Conservation (phyloP, 495 filamentous ascomycete species). For the Lasiosphaeria hispida region DNA sequence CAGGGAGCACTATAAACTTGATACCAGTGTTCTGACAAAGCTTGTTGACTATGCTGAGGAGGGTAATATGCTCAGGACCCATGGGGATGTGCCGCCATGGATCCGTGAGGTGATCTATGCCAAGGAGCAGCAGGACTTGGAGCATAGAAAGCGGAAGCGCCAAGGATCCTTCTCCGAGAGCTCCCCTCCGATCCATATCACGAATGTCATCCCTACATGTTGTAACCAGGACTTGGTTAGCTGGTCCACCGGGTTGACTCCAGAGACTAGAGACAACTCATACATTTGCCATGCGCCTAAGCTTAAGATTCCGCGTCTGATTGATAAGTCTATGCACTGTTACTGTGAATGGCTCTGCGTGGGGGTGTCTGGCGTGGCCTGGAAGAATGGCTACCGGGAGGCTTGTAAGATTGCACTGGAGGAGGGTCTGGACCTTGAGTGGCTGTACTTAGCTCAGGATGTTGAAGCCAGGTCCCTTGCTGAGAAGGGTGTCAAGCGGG, state of each 20-base stretch:
- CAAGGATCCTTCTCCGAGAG: slow-evolving; percentile 4
- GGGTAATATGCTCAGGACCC: too few species aligned
- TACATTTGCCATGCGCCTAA: neutral
- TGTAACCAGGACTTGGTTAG: slow-evolving; percentile 12
- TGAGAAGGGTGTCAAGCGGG: slow-evolving; percentile 14
- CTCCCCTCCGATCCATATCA: slow-evolving; percentile 16
- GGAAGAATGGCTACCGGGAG: slow-evolving; percentile 6
- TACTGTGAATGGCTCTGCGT: slow-evolving; percentile 13
- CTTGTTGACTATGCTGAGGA: too few species aligned
- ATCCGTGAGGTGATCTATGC: slow-evolving; percentile 31
- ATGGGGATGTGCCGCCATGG: too few species aligned
- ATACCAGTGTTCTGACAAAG: too few species aligned
- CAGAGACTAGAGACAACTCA: slow-evolving; percentile 6
- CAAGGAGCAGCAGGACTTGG: slow-evolving; percentile 31
- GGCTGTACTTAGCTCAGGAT: slow-evolving; percentile 10
- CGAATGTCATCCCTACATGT: slow-evolving; percentile 18
- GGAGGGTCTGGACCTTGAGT: slow-evolving; percentile 16
- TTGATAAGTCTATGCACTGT: slow-evolving; percentile 12
- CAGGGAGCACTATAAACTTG: too few species aligned
- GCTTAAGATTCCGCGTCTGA: slow-evolving; percentile 6
- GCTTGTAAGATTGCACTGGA: slow-evolving; percentile 10
- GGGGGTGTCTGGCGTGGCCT: slow-evolving; percentile 4
- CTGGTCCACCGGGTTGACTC: slow-evolving; percentile 11
- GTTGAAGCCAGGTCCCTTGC: slow-evolving; percentile 11
- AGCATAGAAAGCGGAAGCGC: slow-evolving; percentile 22